phyloP scores from a whole-genome alignment of 805 yeast species.

The Pichia rugopelliculosa region DNA sequence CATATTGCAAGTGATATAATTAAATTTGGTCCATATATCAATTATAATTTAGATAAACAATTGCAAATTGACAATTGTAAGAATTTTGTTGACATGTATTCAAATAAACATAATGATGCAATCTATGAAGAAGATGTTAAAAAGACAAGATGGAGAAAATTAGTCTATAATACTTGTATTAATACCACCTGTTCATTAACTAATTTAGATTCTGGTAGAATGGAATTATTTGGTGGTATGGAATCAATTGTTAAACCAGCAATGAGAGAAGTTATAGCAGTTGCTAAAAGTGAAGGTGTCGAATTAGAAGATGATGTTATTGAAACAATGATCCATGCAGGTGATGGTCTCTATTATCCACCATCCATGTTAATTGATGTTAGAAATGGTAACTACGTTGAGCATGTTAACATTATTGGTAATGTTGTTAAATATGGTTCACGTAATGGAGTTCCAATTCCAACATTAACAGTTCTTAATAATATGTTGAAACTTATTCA shows the following conservation, averaged over 20 bases:
- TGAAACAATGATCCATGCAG: slow-evolving; percentile 33
- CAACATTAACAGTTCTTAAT: slow-evolving; percentile 23
- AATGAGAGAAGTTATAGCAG: slow-evolving; percentile 35
- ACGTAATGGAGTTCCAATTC: slow-evolving; percentile 23
- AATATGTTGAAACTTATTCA: slow-evolving; percentile 24
- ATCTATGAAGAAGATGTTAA: slow-evolving; percentile 29
- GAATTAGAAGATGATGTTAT: slow-evolving; percentile 32
- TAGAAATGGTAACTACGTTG: slow-evolving; percentile 33
- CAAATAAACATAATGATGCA: slow-evolving; percentile 23
- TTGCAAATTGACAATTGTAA: slow-evolving; percentile 24
- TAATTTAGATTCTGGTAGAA: slow-evolving; percentile 32
- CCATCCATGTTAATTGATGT: slow-evolving; percentile 44
- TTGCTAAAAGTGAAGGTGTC: slow-evolving; percentile 40
- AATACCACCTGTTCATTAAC: slow-evolving; percentile 38
- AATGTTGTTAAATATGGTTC: slow-evolving; percentile 29
- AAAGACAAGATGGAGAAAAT: slow-evolving; percentile 37
- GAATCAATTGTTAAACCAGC: slow-evolving; percentile 30
- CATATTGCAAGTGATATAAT: slow-evolving; percentile 29
- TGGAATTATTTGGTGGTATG: slow-evolving; percentile 22
- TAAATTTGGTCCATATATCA: slow-evolving; percentile 30
- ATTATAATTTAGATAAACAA: slow-evolving; percentile 20
- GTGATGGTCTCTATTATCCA: slow-evolving; percentile 33
- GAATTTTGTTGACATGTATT: slow-evolving; percentile 27
- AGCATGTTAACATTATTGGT: slow-evolving; percentile 36
- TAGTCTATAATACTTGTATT: slow-evolving; percentile 39